Evolutionary conservation across 192 early-diverging fungal genomes (phyloP), one percentile per base, ranked within the genome.

Genomic region (Phycomyces nitens): DNA sequence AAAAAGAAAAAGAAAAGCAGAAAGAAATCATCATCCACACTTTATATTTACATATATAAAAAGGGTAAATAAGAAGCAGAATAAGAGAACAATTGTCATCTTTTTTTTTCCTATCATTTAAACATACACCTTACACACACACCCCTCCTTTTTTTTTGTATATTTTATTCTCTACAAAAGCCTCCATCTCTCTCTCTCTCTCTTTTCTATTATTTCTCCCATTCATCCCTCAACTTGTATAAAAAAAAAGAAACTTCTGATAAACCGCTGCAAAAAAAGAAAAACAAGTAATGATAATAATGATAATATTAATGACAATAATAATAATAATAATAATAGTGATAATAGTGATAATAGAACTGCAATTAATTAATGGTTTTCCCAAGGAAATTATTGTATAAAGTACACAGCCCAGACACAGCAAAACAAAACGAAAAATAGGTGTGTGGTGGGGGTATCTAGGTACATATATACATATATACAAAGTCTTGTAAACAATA

Each of bases 1-100:
- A 29, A 27, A 49, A 34, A 43, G 22, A 49, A 42, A 58, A n/a
- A 58, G 26, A 43, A 59, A 59, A 43, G 40, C 23, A 21, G 24
- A 60, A 43, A 42, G 6, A 47, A 23, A 20, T 20, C n/a, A 1
- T 15, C 23, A 39, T 41, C 22, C 16, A 20, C 14, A 39, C 12
- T 14, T 20, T 20, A 56, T 27, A 16, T 54, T n/a, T n/a, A n/a
- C n/a, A n/a, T n/a, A n/a, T n/a, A n/a, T n/a, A n/a, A n/a, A 34
- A 56, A 40, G 27, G 34, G 16, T 18, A 20, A 3, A 22, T 21
- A 3, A 27, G 1, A 39, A 23, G 24, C 22, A 39, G 18, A 27
- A 53, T 8, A 53, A 11, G 12, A 53, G 24, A 56, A 39, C 29
- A 56, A n/a, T 10, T 34, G 29, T 7, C 2, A 7, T 34, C 29